These are phyloP conservation scores for Pochonia chlamydosporia DNA, from an alignment of 2,329 filamentous ascomycete species.

Conservation along the genomic window DNA sequence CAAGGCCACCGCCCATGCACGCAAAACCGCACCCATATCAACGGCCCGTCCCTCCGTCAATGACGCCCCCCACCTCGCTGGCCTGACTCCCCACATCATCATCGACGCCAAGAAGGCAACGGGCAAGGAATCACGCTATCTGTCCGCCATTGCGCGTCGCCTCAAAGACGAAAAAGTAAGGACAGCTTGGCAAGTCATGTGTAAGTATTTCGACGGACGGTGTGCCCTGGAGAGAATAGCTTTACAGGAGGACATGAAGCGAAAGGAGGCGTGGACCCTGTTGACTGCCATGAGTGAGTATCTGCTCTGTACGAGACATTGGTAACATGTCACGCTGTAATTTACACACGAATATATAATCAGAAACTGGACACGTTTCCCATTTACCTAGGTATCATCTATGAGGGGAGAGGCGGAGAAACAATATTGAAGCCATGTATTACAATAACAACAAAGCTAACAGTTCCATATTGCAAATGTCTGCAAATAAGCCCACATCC, in stretches of 20 bases:
- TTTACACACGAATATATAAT: no score
- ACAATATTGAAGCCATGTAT: no score
- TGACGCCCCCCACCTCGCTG: constrained; percentile 49
- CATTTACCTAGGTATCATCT: no score
- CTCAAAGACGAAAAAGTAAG: constrained; percentile 53
- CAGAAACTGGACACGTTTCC: neutral
- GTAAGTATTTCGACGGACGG: constrained; percentile 83
- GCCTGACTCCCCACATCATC: constrained; percentile 61
- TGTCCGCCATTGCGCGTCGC: constrained; percentile 52
- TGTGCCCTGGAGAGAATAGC: constrained; percentile 82
- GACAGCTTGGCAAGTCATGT: constrained; percentile 65
- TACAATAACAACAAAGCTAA: neutral
- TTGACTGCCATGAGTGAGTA: constrained; percentile 62
- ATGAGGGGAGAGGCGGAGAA: no score
- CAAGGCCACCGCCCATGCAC: constrained; percentile 49
- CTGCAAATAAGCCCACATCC: neutral
- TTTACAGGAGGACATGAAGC: constrained; percentile 78
- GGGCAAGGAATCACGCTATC: constrained; percentile 68
- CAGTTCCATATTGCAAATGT: no score
- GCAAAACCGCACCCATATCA: constrained; percentile 39
- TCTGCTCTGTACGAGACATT: constrained; percentile 62
- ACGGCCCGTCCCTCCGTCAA: constrained; percentile 54
- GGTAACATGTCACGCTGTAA: constrained; percentile 48
- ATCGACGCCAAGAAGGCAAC: constrained; percentile 73
- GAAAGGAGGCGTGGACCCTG: constrained; percentile 70